phyloP scores from a whole-genome alignment of 2,329 filamentous ascomycete species.

The Dryadomyces sulphureus region DNA sequence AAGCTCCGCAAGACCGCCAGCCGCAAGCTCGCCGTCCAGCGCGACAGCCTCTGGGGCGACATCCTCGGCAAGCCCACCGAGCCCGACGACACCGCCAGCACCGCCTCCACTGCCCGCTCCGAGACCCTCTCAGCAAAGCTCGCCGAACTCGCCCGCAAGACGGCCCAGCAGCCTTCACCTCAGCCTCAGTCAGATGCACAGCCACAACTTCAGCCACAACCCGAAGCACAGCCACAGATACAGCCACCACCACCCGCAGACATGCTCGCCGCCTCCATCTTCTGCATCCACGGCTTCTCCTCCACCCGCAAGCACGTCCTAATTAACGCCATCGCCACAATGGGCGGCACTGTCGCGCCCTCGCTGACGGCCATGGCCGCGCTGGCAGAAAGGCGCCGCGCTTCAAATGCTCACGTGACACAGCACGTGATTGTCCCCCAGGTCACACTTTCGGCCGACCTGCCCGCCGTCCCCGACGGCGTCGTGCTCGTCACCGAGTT shows the following conservation, averaged over 20 bases:
- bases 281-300: constrained; percentile 47
- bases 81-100: constrained; percentile 14
- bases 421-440: constrained; percentile 43
- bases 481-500: constrained; percentile 63
- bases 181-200: neutral
- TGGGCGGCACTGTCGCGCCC: constrained; percentile 28
- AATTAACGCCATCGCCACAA: constrained; percentile 29
- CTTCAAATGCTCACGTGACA: neutral
- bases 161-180: neutral
- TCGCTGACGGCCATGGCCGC: constrained; percentile 27
- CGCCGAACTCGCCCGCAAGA: neutral
- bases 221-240: neutral
- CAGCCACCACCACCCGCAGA: neutral
- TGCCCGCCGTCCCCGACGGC: constrained; percentile 24
- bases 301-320: constrained; percentile 33
- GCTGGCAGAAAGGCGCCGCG: constrained; percentile 10
- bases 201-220: neutral
- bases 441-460: constrained; percentile 27
- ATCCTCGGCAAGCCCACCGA: constrained; percentile 44
- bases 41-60: constrained; percentile 77
- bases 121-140: neutral
- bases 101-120: too few species aligned
- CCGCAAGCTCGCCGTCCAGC: constrained; percentile 65
- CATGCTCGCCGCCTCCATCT: constrained; percentile 37
- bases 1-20: constrained; percentile 84